Conservation (phyloP, 78 protist species). For the Dictyostelium capitatum region DNA sequence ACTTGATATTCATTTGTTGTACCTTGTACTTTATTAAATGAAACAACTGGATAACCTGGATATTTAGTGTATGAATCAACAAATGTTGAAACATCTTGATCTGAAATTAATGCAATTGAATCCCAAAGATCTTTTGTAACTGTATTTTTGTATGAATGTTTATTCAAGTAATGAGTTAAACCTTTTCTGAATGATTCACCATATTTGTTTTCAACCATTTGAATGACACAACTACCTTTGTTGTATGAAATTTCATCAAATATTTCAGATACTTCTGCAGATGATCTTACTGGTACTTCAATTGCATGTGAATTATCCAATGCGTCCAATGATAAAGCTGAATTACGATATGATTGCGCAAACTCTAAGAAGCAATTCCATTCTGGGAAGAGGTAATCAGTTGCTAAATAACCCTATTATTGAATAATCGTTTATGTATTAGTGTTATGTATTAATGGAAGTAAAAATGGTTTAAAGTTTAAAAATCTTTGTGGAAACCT, state of each 20-base stretch:
- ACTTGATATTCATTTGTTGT: background rate
- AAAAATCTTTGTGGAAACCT: too few relatives aligned
- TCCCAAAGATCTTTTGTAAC: slow-evolving; percentile 94
- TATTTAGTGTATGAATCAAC: slow-evolving; percentile 26
- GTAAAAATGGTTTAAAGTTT: too few relatives aligned
- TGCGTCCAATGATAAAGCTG: slow-evolving; percentile 90
- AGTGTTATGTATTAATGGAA: too few relatives aligned
- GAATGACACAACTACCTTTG: slow-evolving; percentile 90
- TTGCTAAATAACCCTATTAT: slow-evolving; percentile 76
- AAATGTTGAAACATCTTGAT: slow-evolving; percentile 30
- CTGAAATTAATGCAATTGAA: slow-evolving; percentile 63
- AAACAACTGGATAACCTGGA: slow-evolving; percentile 64
- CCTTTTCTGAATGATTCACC: slow-evolving; percentile 94
- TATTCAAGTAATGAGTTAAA: slow-evolving; percentile 80
- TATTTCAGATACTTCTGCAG: slow-evolving; percentile 91
- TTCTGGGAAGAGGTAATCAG: slow-evolving; percentile 89
- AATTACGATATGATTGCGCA: slow-evolving; percentile 9
- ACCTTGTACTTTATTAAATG: background rate
- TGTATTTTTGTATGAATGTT: slow-evolving; percentile 87
- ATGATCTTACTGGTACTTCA: slow-evolving; percentile 88
- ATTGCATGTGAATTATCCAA: slow-evolving; percentile 92
- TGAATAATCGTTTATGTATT: too few relatives aligned
- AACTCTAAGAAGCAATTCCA: slow-evolving; percentile 90
- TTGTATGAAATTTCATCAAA: slow-evolving; percentile 93
- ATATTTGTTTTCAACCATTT: slow-evolving; percentile 86